Evolutionary conservation across 2,329 filamentous ascomycete species (phyloP).

Genomic region (Curvularia sp.): DNA sequence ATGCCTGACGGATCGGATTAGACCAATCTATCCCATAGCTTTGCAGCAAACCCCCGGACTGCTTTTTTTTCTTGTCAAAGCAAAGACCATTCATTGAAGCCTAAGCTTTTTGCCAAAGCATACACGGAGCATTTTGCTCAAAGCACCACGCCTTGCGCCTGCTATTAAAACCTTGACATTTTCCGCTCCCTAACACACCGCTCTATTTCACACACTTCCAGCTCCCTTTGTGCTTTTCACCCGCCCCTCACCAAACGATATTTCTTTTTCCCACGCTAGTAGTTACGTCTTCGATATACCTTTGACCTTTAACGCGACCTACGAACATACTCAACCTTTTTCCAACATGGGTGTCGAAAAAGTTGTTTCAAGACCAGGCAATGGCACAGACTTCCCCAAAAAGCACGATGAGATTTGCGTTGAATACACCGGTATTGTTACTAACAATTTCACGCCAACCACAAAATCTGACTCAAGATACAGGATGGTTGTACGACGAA

Average conservation of each 20-base stretch:
- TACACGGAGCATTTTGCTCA: slow-evolving; percentile 39
- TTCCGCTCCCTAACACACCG: slow-evolving; percentile 18
- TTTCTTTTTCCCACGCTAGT: background rate
- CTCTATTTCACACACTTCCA: slow-evolving; percentile 5
- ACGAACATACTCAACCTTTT: slow-evolving; percentile 4
- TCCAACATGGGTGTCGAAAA: slow-evolving; percentile 69
- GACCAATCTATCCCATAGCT: slow-evolving; percentile 42
- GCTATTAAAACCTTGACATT: slow-evolving; percentile 33
- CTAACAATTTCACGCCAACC: background rate
- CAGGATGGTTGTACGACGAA: slow-evolving; percentile 75
- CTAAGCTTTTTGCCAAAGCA: slow-evolving; percentile 34
- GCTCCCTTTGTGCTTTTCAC: background rate
- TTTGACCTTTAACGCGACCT: background rate
- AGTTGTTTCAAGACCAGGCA: slow-evolving; percentile 67
- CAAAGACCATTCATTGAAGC: slow-evolving; percentile 28
- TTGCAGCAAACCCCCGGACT: slow-evolving; percentile 28
- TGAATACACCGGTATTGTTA: slow-evolving; percentile 74
- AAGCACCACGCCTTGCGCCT: slow-evolving; percentile 21
- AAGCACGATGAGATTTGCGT: slow-evolving; percentile 79
- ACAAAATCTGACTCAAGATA: slow-evolving; percentile 19
- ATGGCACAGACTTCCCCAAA: slow-evolving; percentile 65
- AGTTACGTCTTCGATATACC: slow-evolving; percentile 1
- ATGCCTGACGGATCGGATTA: slow-evolving; percentile 35
- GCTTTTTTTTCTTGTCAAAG: slow-evolving; percentile 25
- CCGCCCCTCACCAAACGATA: background rate